These are phyloP conservation scores for Venturia effusa DNA, from an alignment of 2,329 filamentous ascomycete species.

Conservation along the genomic window DNA sequence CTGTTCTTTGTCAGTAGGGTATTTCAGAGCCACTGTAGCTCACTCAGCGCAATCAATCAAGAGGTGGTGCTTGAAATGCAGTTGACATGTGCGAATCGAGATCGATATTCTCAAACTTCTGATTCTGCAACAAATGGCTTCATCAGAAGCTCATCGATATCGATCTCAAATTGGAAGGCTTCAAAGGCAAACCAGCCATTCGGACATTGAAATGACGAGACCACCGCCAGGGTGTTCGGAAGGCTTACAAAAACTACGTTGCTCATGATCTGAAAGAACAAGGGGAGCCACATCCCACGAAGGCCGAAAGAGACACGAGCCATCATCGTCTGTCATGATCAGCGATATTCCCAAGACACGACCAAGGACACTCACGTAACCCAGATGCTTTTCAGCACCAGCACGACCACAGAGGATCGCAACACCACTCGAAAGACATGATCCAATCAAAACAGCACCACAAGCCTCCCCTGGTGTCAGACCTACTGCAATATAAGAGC, in stretches of 20 bases:
- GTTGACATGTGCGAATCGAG: no score
- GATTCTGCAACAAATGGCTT: no score
- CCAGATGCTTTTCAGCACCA: slow-evolving; percentile 2
- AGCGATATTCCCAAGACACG: background rate
- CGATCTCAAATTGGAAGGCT: no score
- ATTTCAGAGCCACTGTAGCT: no score
- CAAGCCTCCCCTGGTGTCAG: background rate
- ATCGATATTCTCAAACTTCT: no score
- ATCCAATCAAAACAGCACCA: background rate
- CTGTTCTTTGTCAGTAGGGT: background rate
- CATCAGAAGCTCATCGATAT: no score
- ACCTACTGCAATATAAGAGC: slow-evolving; percentile 5
- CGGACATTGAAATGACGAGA: no score
- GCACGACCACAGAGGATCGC: background rate
- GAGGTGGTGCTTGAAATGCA: no score
- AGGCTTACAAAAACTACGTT: background rate
- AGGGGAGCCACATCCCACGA: slow-evolving; percentile 3
- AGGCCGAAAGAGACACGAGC: slow-evolving; percentile 4
- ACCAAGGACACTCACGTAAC: background rate
- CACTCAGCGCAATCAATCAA: no score
- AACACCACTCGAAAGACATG: background rate
- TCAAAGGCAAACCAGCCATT: no score
- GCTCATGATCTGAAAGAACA: background rate
- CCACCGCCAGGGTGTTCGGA: background rate
- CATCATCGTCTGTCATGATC: background rate